Base-by-base conservation (phyloP, 495 filamentous ascomycete genomes). In the Xylaria scruposa region DNA sequence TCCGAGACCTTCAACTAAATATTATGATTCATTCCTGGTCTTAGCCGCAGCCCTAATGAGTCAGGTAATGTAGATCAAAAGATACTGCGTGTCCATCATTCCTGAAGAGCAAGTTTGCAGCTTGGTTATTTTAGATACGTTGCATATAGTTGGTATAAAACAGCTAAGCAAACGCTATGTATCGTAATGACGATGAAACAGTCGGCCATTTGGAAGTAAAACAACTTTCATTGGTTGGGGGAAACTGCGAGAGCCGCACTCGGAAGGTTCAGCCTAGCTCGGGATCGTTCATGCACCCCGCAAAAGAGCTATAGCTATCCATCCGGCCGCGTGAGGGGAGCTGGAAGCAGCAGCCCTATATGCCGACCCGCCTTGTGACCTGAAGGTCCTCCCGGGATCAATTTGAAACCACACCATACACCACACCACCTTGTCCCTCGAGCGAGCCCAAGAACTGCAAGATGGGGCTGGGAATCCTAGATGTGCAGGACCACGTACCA, bases 381-480 rank as follows among this genome's bases (percentile, higher is more conserved):
- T 38, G 46, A 19, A 12, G 38, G 15, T 26, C 24, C 15, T 29
- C 12, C 6, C 42, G 42, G 12, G 47, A 29, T 13, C 42, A 65
- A 53, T n/a, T 54, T 7, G 29, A 67, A 54, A 54, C 65, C 64
- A 67, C 9, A 51, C 42, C 36, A 31, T 31, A 70, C 24, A 53
- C 64, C 64, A 67, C 10, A 38, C 33, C 24, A 67, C 19, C 36
- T 61, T 67, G 61, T 12, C 7, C 54, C 49, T 24, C 19, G 31
- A 49, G 62, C 19, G 31, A 49, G 62, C 51, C 49, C 31, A 67
- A 8, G 2, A 49, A 44, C 46, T 31, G 10, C 31, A 71, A 36
- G 40, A 97, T 97, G 94, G 92, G 93, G n/a, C 85, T 97, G 72
- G 92, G 93, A 47, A 88, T 97, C 65, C 83, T 97, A 66, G 90